Conservation (phyloP, 441 rosid species). For the Sinapis alba region DNA sequence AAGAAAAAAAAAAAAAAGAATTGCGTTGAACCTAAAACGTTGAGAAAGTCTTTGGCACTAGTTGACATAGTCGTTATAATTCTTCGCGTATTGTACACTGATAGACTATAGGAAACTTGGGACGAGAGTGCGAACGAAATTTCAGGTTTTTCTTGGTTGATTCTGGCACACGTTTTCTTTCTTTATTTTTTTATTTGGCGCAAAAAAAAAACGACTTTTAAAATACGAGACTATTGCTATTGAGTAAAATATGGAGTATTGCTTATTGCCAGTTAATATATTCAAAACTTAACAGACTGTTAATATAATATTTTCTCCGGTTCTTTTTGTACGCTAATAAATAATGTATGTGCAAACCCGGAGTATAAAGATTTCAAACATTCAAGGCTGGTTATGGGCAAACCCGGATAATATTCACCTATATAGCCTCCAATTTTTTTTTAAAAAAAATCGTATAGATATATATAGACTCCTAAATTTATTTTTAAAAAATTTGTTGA, state of each 20-base stretch:
- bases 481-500: too few relatives aligned
- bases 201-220: background rate
- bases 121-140: conserved; percentile 8
- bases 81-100: conserved; percentile 24
- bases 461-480: too few relatives aligned
- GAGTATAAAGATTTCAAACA: background rate
- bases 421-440: too few relatives aligned
- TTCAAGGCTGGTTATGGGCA: too few relatives aligned
- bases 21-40: background rate
- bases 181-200: background rate
- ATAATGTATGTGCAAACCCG: background rate
- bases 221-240: background rate
- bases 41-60: conserved; percentile 3
- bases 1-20: background rate
- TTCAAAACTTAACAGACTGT: background rate
- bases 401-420: too few relatives aligned
- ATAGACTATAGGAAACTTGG: conserved; percentile 12
- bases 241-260: background rate
- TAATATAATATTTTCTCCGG: background rate
- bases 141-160: conserved; percentile 16
- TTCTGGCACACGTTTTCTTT: background rate
- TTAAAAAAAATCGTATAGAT: too few relatives aligned
- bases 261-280: background rate
- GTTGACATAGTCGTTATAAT: background rate
- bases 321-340: background rate